Evolutionary conservation across 2,329 filamentous ascomycete species (phyloP), one percentile per base, ranked within the genome.

Genomic region (Aquanectria penicillioides): DNA sequence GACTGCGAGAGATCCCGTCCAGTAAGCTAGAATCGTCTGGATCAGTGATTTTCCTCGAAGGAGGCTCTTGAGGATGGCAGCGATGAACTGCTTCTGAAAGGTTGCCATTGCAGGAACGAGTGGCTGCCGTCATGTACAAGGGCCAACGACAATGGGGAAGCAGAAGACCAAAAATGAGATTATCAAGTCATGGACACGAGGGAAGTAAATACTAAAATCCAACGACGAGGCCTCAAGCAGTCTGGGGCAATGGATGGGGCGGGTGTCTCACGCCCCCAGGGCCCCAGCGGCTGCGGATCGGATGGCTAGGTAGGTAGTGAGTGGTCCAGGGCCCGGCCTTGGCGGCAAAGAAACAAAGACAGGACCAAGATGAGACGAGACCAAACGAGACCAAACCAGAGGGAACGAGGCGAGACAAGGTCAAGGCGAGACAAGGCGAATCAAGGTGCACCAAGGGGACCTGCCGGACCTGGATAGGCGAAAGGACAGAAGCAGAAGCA

Each of bases 1-100:
- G 52, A 77, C 59, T 40, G 71, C 64, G 40, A 76, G 65, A 25
- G 83, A 79, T 56, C 73, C 77, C 37, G 81, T 73, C 82, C 83
- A 86, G 69, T 83, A 83, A 58, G 82, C 77, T 57, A 89, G 73
- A 25, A 88, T 75, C 47, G 84, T 83, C 69, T 85, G 81, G 58
- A 89, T 72, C 61, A 88, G 75, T 46, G 85, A 85, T 75, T 84
- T 87, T 66, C 86, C 86, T 48, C 81, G 80, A 46, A 86, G 75
- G 53, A 89, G 78, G 66, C 83, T 85, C 76, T 81, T 86, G 71
- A 87, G 68, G 51, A 83, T 74, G 59, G 83, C 85, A 63, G 83
- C 78, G 60, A 85, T 67, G 68, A 89, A 75, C 43, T 80, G 79
- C 73, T 82, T 82, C 64, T 80, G 83, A 67, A 89, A 75, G 47